Evolutionary conservation across 257 asterid genomes (phyloP).

Genomic region (Solanum chiquidenum): DNA sequence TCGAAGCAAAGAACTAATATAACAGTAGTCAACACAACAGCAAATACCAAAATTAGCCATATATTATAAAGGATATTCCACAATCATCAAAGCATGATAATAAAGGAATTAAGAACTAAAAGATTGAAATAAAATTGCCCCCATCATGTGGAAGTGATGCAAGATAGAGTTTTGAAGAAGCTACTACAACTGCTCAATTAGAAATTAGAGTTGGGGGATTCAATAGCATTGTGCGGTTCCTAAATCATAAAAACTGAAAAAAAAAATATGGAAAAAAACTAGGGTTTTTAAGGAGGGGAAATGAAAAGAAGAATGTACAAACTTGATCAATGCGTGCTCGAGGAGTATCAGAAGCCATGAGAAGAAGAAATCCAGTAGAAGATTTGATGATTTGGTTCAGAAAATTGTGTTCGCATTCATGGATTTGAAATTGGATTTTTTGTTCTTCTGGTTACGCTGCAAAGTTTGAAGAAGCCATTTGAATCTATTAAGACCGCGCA

Average conservation of each 20-base stretch:
- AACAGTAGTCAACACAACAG: constrained; percentile 2
- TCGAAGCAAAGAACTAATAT: constrained; percentile 66
- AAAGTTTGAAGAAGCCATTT: not conserved
- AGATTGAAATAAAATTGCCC: not conserved
- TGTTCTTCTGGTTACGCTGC: not conserved
- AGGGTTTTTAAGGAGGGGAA: not conserved
- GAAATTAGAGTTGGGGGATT: not conserved
- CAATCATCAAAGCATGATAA: not conserved
- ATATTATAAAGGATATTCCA: not conserved
- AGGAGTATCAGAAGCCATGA: constrained; percentile 47
- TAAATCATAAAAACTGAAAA: not conserved
- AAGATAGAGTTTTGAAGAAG: not conserved
- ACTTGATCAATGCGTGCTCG: constrained; percentile 31
- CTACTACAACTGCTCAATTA: not conserved
- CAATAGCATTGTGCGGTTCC: not conserved
- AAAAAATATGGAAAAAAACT: not conserved
- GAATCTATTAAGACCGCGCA: not conserved
- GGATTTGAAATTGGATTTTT: not conserved
- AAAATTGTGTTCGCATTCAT: not conserved
- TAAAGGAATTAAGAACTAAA: not conserved
- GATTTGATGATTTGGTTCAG: not conserved
- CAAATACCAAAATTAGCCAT: not conserved
- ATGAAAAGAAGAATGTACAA: not conserved
- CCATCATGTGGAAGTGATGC: not conserved
- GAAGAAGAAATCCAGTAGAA: not conserved